phyloP scores from a whole-genome alignment of 1,139 yeast species.

The Pichia sp. region DNA sequence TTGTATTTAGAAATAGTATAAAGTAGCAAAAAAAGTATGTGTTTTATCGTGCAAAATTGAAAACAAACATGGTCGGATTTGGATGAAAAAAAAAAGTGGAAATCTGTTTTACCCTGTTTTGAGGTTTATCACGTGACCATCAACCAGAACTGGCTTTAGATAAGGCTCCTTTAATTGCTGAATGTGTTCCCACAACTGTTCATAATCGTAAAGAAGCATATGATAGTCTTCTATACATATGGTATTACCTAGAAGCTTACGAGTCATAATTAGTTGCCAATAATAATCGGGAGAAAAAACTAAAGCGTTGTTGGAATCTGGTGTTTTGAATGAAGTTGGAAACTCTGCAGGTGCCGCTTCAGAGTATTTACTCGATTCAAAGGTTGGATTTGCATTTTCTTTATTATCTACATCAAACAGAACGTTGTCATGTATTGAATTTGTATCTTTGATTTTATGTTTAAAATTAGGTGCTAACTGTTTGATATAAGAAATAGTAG shows the following conservation, averaged over 20 bases:
- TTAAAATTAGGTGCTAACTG: not conserved
- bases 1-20: no score
- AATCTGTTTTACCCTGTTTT: conserved; percentile 20
- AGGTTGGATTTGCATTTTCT: no score
- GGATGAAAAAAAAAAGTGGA: conserved; percentile 21
- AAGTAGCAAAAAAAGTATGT: no score
- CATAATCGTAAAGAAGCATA: conserved; percentile 11
- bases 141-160: no score
- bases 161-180: not conserved
- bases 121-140: conserved; percentile 27
- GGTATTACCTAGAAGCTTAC: not conserved
- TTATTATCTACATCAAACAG: no score
- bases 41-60: no score
- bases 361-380: no score
- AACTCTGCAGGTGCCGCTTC: no score
- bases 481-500: not conserved
- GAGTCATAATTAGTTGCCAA: conserved; percentile 4
- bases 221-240: conserved; percentile 4
- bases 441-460: not conserved
- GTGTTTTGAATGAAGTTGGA: no score
- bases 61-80: not conserved
- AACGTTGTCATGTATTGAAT: no score
- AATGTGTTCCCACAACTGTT: conserved; percentile 7
- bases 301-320: no score
- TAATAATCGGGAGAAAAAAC: conserved; percentile 6